These are phyloP conservation scores for Aspergillus sp. DNA, from an alignment of 2,329 filamentous ascomycete species.

Conservation along the genomic window DNA sequence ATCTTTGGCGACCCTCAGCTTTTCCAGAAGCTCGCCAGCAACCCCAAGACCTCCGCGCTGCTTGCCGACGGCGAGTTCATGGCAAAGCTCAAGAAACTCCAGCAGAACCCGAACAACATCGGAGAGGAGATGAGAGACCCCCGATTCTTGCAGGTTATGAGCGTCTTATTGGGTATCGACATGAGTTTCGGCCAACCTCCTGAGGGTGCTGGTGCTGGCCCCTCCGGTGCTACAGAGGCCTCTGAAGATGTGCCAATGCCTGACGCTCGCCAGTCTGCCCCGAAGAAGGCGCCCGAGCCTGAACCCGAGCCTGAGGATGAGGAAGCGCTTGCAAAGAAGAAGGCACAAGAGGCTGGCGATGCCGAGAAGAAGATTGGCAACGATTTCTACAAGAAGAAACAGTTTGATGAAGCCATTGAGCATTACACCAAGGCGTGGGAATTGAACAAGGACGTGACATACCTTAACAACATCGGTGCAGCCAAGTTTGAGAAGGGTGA, in stretches of 20 bases:
- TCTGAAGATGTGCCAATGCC: slow-evolving; percentile 78
- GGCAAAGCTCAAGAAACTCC: slow-evolving; percentile 78
- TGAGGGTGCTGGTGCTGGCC: slow-evolving; percentile 32
- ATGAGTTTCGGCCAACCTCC: slow-evolving; percentile 68
- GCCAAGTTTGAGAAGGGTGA: slow-evolving; percentile 97
- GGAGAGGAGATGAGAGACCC: slow-evolving; percentile 84
- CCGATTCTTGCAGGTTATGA: slow-evolving; percentile 88
- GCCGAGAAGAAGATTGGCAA: slow-evolving; percentile 93
- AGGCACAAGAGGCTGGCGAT: slow-evolving; percentile 89
- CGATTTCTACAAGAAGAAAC: slow-evolving; percentile 95
- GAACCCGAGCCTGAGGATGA: slow-evolving; percentile 73
- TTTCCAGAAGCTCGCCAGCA: slow-evolving; percentile 83
- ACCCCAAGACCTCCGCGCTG: slow-evolving; percentile 85
- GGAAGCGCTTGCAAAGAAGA: slow-evolving; percentile 77
- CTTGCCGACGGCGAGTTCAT: slow-evolving; percentile 87
- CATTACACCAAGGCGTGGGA: slow-evolving; percentile 98
- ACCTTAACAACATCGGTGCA: slow-evolving; percentile 93
- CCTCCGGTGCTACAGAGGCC: slow-evolving; percentile 48
- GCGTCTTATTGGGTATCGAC: slow-evolving; percentile 89
- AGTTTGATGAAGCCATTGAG: slow-evolving; percentile 91
- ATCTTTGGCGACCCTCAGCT: slow-evolving; percentile 95
- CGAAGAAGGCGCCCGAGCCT: slow-evolving; percentile 61
- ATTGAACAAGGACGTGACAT: slow-evolving; percentile 90
- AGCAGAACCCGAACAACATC: slow-evolving; percentile 75
- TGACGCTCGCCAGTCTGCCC: slow-evolving; percentile 57